Conservation (phyloP, 1,139 yeast species). For the Pichia sp. region DNA sequence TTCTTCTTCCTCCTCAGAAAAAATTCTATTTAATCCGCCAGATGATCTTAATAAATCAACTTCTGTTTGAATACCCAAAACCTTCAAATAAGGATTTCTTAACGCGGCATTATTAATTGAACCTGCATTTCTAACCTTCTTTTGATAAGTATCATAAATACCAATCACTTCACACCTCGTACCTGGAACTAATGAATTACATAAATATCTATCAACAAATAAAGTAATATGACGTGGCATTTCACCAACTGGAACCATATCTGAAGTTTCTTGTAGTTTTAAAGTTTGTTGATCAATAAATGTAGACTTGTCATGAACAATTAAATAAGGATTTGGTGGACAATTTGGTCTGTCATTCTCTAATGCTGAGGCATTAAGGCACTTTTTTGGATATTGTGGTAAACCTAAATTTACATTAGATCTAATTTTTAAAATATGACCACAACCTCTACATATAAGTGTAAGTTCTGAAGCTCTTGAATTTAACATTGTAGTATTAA, state of each 20-base stretch:
- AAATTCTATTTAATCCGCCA: constrained; percentile 45
- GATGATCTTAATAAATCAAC: constrained; percentile 45
- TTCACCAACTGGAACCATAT: constrained; percentile 98
- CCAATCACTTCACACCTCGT: constrained; percentile 90
- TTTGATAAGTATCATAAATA: constrained; percentile 83
- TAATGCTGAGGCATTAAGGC: constrained; percentile 40
- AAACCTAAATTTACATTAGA: constrained; percentile 78
- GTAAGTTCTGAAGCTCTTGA: constrained; percentile 85
- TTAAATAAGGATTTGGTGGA: constrained; percentile 87
- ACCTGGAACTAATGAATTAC: constrained; percentile 92
- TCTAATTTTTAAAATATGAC: constrained; percentile 64
- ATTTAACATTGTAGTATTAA: constrained; percentile 81
- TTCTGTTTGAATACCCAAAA: constrained; percentile 81
- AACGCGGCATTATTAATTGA: constrained; percentile 66
- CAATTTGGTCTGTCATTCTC: constrained; percentile 53
- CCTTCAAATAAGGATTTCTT: constrained; percentile 84
- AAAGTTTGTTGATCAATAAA: constrained; percentile 93
- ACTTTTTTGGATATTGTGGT: constrained; percentile 66
- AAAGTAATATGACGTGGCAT: constrained; percentile 92
- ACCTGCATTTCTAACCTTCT: constrained; percentile 42
- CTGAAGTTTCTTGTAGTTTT: constrained; percentile 93
- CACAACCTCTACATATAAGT: constrained; percentile 82
- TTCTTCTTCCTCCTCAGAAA: constrained; percentile 90
- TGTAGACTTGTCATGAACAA: constrained; percentile 86
- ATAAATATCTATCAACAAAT: constrained; percentile 83